A percentile compares a stretch with the other conserved stretches of the same genome.
phyloP scores from a whole-genome alignment of 345 rosid species.

The Brassica incana region DNA sequence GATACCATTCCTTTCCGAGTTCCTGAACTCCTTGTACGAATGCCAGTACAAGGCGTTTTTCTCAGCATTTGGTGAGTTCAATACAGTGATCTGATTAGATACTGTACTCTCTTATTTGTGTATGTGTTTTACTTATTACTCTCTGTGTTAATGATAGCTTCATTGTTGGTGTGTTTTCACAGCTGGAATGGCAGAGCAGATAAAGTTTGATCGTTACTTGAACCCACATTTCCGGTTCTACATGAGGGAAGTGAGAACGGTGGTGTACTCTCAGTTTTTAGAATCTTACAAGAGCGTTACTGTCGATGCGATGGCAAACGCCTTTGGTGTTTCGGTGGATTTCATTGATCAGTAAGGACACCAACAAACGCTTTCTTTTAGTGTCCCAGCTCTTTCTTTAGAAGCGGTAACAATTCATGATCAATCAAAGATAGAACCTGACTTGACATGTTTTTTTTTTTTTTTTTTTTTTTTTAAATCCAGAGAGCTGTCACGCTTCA shows the following conservation, averaged over 20 bases:
- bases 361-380: background rate
- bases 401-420: background rate
- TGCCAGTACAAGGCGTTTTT: conserved; percentile 93
- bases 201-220: conserved; percentile 85
- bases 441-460: background rate
- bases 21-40: conserved; percentile 86
- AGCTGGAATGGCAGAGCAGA: conserved; percentile 87
- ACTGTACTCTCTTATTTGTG: background rate
- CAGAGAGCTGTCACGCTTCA: conserved; percentile 96
- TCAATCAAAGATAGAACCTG: background rate
- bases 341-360: conserved; percentile 88
- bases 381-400: background rate
- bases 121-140: background rate
- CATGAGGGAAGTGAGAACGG: conserved; percentile 97
- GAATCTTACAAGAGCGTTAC: conserved; percentile 98
- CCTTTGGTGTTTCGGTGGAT: conserved; percentile 90
- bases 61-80: conserved; percentile 82
- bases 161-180: conserved; percentile 28
- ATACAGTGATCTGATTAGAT: conserved; percentile 1
- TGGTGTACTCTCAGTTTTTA: conserved; percentile 91
- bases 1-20: conserved; percentile 82
- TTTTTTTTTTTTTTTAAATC: background rate
- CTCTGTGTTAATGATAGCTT: background rate
- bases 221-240: conserved; percentile 94
- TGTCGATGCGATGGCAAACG: conserved; percentile 96